phyloP scores from a whole-genome alignment of 73 alveolate genomes.

The Paramecium primaurelia region DNA sequence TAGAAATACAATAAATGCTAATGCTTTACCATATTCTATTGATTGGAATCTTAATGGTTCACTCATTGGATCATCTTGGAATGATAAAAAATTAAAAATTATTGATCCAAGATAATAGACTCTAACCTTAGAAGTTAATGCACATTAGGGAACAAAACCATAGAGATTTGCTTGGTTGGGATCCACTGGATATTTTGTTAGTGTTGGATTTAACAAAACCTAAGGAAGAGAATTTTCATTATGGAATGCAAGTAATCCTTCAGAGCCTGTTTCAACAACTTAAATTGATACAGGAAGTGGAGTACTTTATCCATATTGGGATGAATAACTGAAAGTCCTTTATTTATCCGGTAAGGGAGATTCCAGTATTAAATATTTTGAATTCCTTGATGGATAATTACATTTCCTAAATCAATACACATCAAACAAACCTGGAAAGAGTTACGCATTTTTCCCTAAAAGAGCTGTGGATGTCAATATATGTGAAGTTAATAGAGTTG shows the following conservation, averaged over 20 bases:
- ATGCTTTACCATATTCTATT: slow-evolving; percentile 62
- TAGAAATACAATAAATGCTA: slow-evolving; percentile 29
- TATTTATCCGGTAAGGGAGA: slow-evolving; percentile 91
- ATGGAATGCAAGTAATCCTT: slow-evolving; percentile 87
- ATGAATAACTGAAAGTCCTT: slow-evolving; percentile 73
- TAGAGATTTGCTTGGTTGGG: slow-evolving; percentile 86
- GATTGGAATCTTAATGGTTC: slow-evolving; percentile 95
- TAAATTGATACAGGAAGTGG: slow-evolving; percentile 81
- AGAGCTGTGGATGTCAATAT: slow-evolving; percentile 65
- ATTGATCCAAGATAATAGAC: slow-evolving; percentile 90
- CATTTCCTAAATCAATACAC: slow-evolving; percentile 58
- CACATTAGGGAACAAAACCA: slow-evolving; percentile 91
- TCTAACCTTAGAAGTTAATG: slow-evolving; percentile 58
- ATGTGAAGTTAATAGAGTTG: slow-evolving; percentile 76
- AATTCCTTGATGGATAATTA: slow-evolving; percentile 75
- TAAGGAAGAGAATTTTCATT: slow-evolving; percentile 85
- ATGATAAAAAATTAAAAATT: slow-evolving; percentile 78
- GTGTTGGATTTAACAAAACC: slow-evolving; percentile 82
- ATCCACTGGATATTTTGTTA: slow-evolving; percentile 67
- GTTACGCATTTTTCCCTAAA: slow-evolving; percentile 83
- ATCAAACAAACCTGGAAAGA: slow-evolving; percentile 69
- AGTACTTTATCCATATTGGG: slow-evolving; percentile 86
- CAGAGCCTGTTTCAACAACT: slow-evolving; percentile 65
- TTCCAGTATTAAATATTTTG: slow-evolving; percentile 71
- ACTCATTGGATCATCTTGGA: slow-evolving; percentile 79